A percentile compares a stretch with the other conserved stretches of the same genome.
Evolutionary conservation across 2,329 filamentous ascomycete species (phyloP).

Genomic region (Cladophialophora yegresii): DNA sequence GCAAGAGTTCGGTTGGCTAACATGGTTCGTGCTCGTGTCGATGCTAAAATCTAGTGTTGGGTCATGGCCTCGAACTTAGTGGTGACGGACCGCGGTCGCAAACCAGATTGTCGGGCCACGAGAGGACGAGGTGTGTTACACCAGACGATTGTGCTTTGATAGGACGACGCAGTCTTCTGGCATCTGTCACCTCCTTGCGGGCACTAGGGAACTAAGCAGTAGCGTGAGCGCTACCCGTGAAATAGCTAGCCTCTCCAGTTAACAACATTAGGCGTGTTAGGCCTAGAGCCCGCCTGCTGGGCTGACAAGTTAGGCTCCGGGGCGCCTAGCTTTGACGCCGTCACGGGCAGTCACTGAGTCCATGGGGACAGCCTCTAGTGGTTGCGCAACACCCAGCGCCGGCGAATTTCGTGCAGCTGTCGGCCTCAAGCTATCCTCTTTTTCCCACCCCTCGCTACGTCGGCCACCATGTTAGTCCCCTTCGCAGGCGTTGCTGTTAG

Average conservation of each 20-base stretch:
- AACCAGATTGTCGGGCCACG: constrained; percentile 12
- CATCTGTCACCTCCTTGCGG: constrained; percentile 1
- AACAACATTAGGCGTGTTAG: background rate
- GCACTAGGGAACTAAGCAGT: constrained; percentile 7
- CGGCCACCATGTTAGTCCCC: constrained; percentile 33
- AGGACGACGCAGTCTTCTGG: constrained; percentile 11
- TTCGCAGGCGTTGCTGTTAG: constrained; percentile 7
- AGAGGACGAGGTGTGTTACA: constrained; percentile 2
- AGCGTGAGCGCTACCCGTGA: constrained; percentile 11
- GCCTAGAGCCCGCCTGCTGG: constrained; percentile 9
- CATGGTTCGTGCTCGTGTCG: constrained; percentile 4
- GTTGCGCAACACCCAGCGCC: constrained; percentile 18
- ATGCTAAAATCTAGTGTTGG: constrained; percentile 14
- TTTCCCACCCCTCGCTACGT: constrained; percentile 6
- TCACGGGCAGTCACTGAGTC: constrained; percentile 5
- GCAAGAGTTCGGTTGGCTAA: background rate
- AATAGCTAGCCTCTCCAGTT: constrained; percentile 15
- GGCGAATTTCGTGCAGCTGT: constrained; percentile 25
- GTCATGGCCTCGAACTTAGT: constrained; percentile 3
- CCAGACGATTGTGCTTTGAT: constrained; percentile 11
- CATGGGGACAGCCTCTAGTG: constrained; percentile 5
- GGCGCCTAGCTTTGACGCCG: constrained; percentile 10
- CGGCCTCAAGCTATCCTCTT: constrained; percentile 9
- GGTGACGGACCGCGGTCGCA: constrained; percentile 3
- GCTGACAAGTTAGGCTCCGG: constrained; percentile 3